Conservation (phyloP, 495 filamentous ascomycete genomes). For the Sordaria brevicollis region DNA sequence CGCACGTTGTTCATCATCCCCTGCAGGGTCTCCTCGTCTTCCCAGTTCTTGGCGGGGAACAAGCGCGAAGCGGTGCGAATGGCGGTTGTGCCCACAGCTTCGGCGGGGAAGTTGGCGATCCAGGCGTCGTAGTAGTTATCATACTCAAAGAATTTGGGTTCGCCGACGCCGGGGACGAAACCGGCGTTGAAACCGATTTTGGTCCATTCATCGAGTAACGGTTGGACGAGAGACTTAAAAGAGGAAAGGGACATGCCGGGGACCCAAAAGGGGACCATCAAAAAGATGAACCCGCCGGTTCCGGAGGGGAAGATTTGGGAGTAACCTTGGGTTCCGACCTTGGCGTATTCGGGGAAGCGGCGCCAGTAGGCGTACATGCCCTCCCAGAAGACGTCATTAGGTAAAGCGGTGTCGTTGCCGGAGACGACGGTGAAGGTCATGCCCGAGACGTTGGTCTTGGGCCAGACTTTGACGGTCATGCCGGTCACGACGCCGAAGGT, state of each 20-base stretch:
- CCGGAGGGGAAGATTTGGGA: conserved; percentile 14
- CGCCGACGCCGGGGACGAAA: neutral
- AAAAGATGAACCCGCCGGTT: conserved; percentile 4
- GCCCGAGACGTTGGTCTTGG: conserved; percentile 28
- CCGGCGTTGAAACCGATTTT: conserved; percentile 22
- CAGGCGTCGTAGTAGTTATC: conserved; percentile 12
- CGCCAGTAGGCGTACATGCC: conserved; percentile 39
- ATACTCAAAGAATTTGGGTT: conserved; percentile 12
- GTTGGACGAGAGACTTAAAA: conserved; percentile 21
- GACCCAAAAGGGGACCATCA: conserved; percentile 14
- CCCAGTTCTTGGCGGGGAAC: conserved; percentile 20
- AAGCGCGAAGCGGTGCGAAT: conserved; percentile 30
- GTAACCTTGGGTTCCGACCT: conserved; percentile 42
- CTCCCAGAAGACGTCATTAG: conserved; percentile 36
- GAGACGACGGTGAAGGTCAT: conserved; percentile 24
- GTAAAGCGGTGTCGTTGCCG: conserved; percentile 23
- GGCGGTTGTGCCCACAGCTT: conserved; percentile 11
- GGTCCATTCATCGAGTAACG: conserved; percentile 29
- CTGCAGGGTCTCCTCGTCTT: conserved; percentile 18
- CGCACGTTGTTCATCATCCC: conserved; percentile 13
- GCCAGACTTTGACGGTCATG: conserved; percentile 34
- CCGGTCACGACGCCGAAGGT: conserved; percentile 44
- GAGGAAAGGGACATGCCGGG: conserved; percentile 9
- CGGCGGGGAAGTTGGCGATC: conserved; percentile 8
- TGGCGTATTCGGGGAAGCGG: conserved; percentile 30